Conservation (phyloP, 208 protist species). For the Wallacemonas rigidus region DNA sequence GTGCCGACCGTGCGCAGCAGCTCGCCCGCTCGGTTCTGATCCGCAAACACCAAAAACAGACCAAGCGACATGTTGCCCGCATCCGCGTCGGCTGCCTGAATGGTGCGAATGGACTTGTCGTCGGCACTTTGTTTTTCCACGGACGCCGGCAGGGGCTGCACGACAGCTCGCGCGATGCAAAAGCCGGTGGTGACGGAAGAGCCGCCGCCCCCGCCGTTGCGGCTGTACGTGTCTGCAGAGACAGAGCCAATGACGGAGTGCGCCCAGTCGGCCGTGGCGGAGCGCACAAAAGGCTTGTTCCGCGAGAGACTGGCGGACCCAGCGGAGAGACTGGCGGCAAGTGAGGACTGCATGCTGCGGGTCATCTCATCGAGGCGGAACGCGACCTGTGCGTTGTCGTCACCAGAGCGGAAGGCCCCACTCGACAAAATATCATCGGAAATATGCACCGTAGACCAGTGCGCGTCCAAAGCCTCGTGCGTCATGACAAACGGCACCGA, state of each 20-base stretch:
- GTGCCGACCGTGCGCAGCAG: slow-evolving; percentile 9
- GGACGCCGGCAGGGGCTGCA: neutral
- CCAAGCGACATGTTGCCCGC: slow-evolving; percentile 3
- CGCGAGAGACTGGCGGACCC: neutral
- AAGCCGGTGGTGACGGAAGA: slow-evolving; percentile 5
- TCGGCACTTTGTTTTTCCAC: too few species aligned
- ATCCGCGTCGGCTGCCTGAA: neutral
- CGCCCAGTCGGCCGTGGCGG: neutral
- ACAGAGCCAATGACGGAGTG: slow-evolving; percentile 9
- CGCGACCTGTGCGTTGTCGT: slow-evolving; percentile 63
- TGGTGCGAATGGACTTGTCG: too few species aligned
- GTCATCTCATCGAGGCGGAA: slow-evolving; percentile 26
- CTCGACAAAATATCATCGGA: slow-evolving; percentile 31
- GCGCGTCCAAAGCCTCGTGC: slow-evolving; percentile 42
- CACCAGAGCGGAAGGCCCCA: slow-evolving; percentile 54
- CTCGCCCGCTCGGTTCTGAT: slow-evolving; percentile 16
- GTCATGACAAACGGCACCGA: slow-evolving; percentile 50
- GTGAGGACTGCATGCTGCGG: slow-evolving; percentile 10
- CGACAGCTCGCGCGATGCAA: slow-evolving; percentile 9
- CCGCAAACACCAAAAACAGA: slow-evolving; percentile 10
- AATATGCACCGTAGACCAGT: slow-evolving; percentile 56
- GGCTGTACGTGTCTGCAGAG: slow-evolving; percentile 14
- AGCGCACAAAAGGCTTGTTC: neutral
- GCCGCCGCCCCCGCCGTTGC: neutral
- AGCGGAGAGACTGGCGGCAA: slow-evolving; percentile 1